phyloP scores from a whole-genome alignment of 768 basidiomycete genomes.

The Postia placenta region DNA sequence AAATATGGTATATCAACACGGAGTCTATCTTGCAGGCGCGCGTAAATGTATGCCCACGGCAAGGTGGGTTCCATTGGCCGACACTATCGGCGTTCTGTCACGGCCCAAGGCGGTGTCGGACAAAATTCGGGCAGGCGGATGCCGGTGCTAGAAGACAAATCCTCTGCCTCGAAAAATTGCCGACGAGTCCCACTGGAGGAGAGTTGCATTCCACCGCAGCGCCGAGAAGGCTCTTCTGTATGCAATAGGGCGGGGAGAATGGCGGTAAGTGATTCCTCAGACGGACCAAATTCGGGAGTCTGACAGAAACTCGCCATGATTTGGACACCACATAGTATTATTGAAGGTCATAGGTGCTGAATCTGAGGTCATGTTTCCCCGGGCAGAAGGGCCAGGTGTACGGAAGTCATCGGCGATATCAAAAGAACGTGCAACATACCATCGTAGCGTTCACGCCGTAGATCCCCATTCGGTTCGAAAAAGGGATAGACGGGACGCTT shows the following conservation, averaged over 20 bases:
- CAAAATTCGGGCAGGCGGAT: background rate
- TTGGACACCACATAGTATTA: background rate
- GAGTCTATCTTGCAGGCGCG: background rate
- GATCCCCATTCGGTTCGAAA: background rate
- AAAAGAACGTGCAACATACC: background rate
- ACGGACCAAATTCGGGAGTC: background rate
- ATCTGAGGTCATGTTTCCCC: background rate
- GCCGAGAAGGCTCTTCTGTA: too few relatives aligned
- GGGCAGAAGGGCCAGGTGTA: background rate
- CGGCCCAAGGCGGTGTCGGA: background rate
- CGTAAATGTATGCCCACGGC: background rate
- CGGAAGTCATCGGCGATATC: background rate
- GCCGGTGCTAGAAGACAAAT: conserved; percentile 1
- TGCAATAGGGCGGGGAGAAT: too few relatives aligned
- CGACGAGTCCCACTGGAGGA: too few relatives aligned
- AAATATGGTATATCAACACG: too few relatives aligned
- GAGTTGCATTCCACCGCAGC: too few relatives aligned
- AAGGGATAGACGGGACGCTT: background rate
- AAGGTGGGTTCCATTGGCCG: background rate
- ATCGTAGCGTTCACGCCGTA: background rate
- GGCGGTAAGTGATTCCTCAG: background rate
- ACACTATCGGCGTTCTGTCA: background rate
- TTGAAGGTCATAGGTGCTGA: background rate
- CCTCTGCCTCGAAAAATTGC: background rate
- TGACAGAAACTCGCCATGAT: background rate